Percentiles rank a stretch among this genome's conserved stretches.
phyloP scores from a whole-genome alignment of 2,329 filamentous ascomycete genomes.

The Colletotrichum sp. region DNA sequence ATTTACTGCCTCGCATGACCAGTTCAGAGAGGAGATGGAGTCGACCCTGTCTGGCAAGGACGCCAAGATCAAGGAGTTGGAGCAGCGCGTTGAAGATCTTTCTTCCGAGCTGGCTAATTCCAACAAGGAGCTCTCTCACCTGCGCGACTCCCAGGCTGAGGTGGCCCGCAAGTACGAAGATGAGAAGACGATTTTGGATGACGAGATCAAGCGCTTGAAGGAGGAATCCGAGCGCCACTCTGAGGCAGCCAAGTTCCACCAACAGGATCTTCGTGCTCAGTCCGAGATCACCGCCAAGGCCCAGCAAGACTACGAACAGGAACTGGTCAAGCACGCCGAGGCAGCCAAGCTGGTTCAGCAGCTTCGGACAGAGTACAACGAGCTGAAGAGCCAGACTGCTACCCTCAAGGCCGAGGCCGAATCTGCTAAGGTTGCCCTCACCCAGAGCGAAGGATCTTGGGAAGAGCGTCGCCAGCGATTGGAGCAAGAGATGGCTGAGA shows the following conservation, averaged over 20 bases:
- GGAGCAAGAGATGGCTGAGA: constrained; percentile 82
- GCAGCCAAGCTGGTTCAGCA: constrained; percentile 86
- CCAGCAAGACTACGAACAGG: constrained; percentile 93
- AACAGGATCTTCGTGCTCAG: constrained; percentile 90
- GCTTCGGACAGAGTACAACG: constrained; percentile 80
- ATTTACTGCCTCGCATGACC: constrained; percentile 79
- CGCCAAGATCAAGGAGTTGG: constrained; percentile 77
- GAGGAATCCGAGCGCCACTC: constrained; percentile 83
- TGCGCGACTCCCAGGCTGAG: constrained; percentile 84
- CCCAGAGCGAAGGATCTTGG: constrained; percentile 88
- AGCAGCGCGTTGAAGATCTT: constrained; percentile 84
- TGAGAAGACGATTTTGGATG: constrained; percentile 79
- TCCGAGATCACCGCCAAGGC: constrained; percentile 92
- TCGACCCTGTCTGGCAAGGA: constrained; percentile 78
- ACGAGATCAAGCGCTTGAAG: constrained; percentile 80
- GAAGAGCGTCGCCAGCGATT: constrained; percentile 79
- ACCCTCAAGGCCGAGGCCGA: constrained; percentile 82
- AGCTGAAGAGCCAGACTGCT: constrained; percentile 79
- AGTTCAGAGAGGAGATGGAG: constrained; percentile 89
- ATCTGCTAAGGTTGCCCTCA: constrained; percentile 78
- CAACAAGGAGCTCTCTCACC: constrained; percentile 79
- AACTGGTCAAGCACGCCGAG: constrained; percentile 93
- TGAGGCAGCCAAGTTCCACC: constrained; percentile 82
- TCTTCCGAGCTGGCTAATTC: constrained; percentile 80
- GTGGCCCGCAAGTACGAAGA: constrained; percentile 74